Conservation (phyloP, 495 filamentous ascomycete species). For the Trichoderma orchidacearum region DNA sequence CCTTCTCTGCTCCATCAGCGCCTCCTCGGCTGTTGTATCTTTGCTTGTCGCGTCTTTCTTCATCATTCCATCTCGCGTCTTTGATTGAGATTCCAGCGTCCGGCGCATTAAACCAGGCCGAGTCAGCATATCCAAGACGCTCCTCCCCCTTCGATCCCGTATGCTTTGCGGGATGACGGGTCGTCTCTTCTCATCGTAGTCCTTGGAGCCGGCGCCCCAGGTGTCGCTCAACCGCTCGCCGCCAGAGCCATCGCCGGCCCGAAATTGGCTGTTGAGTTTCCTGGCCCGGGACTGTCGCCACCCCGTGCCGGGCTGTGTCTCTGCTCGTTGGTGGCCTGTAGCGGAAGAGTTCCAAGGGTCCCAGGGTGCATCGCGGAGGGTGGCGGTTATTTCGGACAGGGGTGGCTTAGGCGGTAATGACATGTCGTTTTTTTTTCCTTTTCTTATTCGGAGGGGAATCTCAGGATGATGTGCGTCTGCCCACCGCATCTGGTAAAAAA, state of each 20-base stretch:
- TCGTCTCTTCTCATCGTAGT: slow-evolving; percentile 31
- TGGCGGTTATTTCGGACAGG: slow-evolving; percentile 5
- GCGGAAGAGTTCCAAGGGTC: slow-evolving; percentile 74
- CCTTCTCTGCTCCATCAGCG: slow-evolving; percentile 14
- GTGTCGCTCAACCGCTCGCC: slow-evolving; percentile 42
- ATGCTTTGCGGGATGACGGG: slow-evolving; percentile 27
- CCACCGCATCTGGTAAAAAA: too few relatives aligned
- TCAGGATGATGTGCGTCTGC: neutral
- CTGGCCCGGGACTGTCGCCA: slow-evolving; percentile 56
- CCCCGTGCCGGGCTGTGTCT: slow-evolving; percentile 42
- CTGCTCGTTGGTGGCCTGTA: slow-evolving; percentile 68
- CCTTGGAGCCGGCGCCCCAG: slow-evolving; percentile 38
- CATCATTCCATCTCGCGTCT: neutral
- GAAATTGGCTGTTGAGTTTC: slow-evolving; percentile 59
- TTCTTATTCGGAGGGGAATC: neutral
- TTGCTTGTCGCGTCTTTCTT: neutral
- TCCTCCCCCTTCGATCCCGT: slow-evolving; percentile 23
- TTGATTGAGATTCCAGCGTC: slow-evolving; percentile 1
- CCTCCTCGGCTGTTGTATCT: slow-evolving; percentile 14
- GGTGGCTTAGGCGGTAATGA: slow-evolving; percentile 11
- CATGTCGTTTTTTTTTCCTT: slow-evolving; percentile 8
- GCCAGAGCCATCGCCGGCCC: slow-evolving; percentile 25
- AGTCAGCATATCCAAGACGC: slow-evolving; percentile 33
- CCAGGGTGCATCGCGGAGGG: slow-evolving; percentile 42
- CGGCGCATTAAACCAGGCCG: slow-evolving; percentile 27